Evolutionary conservation across 331 rosid genomes (phyloP), one percentile per base, ranked within the genome.

Genomic region (Phaseolus coccineus): DNA sequence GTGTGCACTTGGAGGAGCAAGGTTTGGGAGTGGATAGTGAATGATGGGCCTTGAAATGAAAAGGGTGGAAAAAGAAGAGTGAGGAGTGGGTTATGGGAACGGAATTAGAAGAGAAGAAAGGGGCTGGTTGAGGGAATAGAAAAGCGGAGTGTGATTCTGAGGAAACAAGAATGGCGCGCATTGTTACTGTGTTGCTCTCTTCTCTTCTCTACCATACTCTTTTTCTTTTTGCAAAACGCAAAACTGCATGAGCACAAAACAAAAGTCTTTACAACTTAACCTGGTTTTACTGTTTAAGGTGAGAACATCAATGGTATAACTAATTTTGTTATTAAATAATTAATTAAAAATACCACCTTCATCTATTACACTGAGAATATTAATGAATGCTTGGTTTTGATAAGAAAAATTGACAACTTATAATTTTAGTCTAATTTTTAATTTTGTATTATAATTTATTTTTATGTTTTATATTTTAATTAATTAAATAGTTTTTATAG

Each of bases 161-260:
- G 33, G 84, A 51, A 8, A 76, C 14, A 19, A 83, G 82, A 63
- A 85, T 65, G 73, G 71, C 74, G 68, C 84, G 87, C 88, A 88
- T 88, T 37, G 72, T 85, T 46, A 44, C 11, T 27, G 37, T 65
- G 5, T 51, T 1, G 58, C 28, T 64, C 53, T 74, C 14, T 39
- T 57, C 53, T 74, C 19, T 37, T 68, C 31, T 47, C 28, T 15
- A 33, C 12, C 59, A 35, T 28, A 4, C 47, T 39, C 50, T 25
- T 40, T 76, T 37, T 31, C 16, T 59, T 30, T 5, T 10, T 0
- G 48, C 9, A 59, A 46, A 67, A 10, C 44, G 25, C 81, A 25
- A 10, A 40, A 39, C 47, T 25, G 9, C 28, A 22, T 7, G 44
- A 5, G 22, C 13, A 42, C 44, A 71, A n/a, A n/a, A 33, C 31